Evolutionary conservation across 306 rosid species (phyloP), one percentile per base, ranked within the genome.

Genomic region (Lablab purpureus): DNA sequence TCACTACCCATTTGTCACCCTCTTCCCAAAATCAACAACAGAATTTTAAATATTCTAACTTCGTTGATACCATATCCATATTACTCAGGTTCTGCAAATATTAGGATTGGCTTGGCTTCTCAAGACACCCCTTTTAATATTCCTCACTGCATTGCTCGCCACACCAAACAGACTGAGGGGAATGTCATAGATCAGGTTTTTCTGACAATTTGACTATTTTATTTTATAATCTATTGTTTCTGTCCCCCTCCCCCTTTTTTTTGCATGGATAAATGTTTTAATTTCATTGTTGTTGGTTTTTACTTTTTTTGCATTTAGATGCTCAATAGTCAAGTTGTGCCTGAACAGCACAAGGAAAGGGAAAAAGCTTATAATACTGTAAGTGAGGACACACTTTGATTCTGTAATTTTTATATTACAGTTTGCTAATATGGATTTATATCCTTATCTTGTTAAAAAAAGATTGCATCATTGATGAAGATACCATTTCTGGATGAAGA

Each of bases 71-170:
- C 30, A 28, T 80, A 13, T 68, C 46, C 36, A 27, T 55, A 19
- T 25, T 40, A 3, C 60, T 63, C 84, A 93, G 99, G 98, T 78
- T 95, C 98, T 80, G 90, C 92, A 78, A 90, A 85, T 81, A 73
- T 95, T 73, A 89, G 98, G 90, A 89, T 93, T 63, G 99, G 98
- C 25, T 83, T 92, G 68, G 98, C 98, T 82, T 91, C 97, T 25
- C 96, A 95, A 80, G 97, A 95, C 37, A 80, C 62, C 67, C 97
- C 99, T 79, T 87, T 86, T 12, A 87, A 84, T 51, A 56, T 93
- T 86, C 97, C 98, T 67, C 98, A 91, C 47, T 95, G 99, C 84
- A 88, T 95, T 93, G 94, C 98, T 74, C 92, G 90, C 76, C 81
- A 83, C 50, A 91, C 94, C 65, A 85, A 80, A 30, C 94, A 90